Evolutionary conservation across 2,329 filamentous ascomycete species (phyloP).

Genomic region (Pestalotiopsis sp.): DNA sequence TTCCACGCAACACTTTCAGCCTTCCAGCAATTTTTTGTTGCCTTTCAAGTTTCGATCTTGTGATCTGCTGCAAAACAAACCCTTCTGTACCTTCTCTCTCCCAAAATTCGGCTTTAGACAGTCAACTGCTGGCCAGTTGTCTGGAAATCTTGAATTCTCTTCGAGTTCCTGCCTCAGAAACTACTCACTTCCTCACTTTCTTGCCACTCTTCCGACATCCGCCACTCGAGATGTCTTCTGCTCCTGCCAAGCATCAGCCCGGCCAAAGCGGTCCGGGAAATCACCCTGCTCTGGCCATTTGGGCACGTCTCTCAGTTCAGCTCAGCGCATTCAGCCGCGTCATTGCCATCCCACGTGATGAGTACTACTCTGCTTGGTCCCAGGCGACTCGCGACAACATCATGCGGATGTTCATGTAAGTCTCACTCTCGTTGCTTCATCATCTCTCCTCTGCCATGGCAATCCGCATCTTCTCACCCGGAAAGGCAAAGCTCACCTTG

Average conservation of each 20-base stretch:
- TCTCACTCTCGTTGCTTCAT: background rate
- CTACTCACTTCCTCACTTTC: too few relatives aligned
- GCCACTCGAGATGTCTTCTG: background rate
- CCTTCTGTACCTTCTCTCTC: too few relatives aligned
- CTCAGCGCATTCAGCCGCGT: background rate
- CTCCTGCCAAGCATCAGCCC: background rate
- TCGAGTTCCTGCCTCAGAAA: too few relatives aligned
- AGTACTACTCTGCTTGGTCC: background rate
- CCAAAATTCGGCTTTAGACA: too few relatives aligned
- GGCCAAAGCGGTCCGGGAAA: background rate
- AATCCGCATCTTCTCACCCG: background rate
- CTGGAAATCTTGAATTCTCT: too few relatives aligned
- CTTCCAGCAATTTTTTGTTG: too few relatives aligned
- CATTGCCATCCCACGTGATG: background rate
- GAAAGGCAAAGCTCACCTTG: too few relatives aligned
- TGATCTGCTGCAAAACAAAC: too few relatives aligned
- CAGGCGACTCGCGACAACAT: background rate
- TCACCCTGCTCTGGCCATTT: background rate
- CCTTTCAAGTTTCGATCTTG: too few relatives aligned
- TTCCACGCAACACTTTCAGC: background rate
- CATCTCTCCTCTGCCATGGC: background rate
- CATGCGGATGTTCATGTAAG: slow-evolving; percentile 6
- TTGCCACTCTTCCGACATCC: too few relatives aligned
- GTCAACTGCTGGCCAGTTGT: too few relatives aligned
- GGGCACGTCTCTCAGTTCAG: slow-evolving; percentile 4